Conservation (phyloP, 495 filamentous ascomycete species). For the Neurospora sp. region DNA sequence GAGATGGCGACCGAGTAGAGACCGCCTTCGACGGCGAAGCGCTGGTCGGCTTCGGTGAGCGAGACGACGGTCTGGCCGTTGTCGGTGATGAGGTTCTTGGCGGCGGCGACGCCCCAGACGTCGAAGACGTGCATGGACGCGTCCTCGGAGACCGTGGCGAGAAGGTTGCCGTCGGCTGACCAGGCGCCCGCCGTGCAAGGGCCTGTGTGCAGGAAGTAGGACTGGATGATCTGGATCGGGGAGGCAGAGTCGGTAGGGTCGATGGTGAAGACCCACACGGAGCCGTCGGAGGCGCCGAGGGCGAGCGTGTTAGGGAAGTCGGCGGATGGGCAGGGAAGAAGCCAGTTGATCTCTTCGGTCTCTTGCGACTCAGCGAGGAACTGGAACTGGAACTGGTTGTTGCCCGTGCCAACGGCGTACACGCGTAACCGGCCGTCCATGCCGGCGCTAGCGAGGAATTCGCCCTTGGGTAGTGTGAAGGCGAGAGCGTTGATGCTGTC, state of each 20-base stretch:
- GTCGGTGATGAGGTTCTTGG: conserved; percentile 57
- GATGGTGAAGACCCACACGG: conserved; percentile 87
- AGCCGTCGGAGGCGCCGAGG: conserved; percentile 84
- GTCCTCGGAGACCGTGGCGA: conserved; percentile 87
- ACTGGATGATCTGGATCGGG: conserved; percentile 70
- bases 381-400: conserved; percentile 63
- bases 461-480: conserved; percentile 74
- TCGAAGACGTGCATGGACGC: conserved; percentile 86
- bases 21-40: conserved; percentile 86
- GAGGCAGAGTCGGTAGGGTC: conserved; percentile 47
- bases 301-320: conserved; percentile 73
- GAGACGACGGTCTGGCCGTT: conserved; percentile 68
- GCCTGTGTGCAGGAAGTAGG: conserved; percentile 81
- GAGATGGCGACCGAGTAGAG: conserved; percentile 77
- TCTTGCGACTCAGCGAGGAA: conserved; percentile 63
- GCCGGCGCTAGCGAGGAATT: conserved; percentile 76
- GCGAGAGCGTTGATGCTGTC: conserved; percentile 80
- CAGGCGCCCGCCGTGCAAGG: conserved; percentile 85
- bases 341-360: conserved; percentile 92
- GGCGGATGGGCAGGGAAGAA: conserved; percentile 61
- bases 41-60: conserved; percentile 72
- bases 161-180: conserved; percentile 77
- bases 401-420: conserved; percentile 55
- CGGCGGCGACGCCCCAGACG: conserved; percentile 74
- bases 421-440: conserved; percentile 70